phyloP scores from a whole-genome alignment of 2,329 filamentous ascomycete genomes.

The Clarireedia sp. region DNA sequence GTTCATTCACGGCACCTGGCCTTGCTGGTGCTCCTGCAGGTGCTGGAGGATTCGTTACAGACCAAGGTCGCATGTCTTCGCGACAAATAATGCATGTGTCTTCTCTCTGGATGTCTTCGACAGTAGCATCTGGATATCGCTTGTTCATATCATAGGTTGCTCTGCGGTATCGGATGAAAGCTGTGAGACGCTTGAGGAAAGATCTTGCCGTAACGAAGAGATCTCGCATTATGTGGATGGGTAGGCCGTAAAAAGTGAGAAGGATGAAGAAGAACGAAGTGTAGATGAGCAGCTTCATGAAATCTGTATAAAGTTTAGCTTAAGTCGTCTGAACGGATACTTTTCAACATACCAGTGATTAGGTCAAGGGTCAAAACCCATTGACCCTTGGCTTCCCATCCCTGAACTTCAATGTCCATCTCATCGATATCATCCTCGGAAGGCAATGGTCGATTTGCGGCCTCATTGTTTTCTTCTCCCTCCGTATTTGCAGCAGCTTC shows the following conservation, averaged over 20 bases:
- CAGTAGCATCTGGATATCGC: slow-evolving; percentile 80
- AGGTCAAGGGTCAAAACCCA: slow-evolving; percentile 88
- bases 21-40: slow-evolving; percentile 27
- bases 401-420: slow-evolving; percentile 88
- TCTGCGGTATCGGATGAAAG: slow-evolving; percentile 82
- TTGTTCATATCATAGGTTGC: slow-evolving; percentile 91
- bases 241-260: slow-evolving; percentile 86
- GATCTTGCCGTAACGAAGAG: slow-evolving; percentile 90
- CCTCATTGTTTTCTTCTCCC: slow-evolving; percentile 19
- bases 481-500: slow-evolving; percentile 31
- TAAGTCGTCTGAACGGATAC: not conserved
- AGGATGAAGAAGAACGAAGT: slow-evolving; percentile 88
- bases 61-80: slow-evolving; percentile 87
- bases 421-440: slow-evolving; percentile 75
- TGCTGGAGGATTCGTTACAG: slow-evolving; percentile 38
- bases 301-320: slow-evolving; percentile 48
- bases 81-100: slow-evolving; percentile 97
- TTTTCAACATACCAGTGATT: slow-evolving; percentile 53
- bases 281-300: slow-evolving; percentile 85
- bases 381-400: slow-evolving; percentile 93
- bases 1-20: slow-evolving; percentile 57
- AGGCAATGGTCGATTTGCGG: slow-evolving; percentile 41
- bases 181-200: slow-evolving; percentile 81
- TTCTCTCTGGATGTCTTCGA: slow-evolving; percentile 75
- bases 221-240: slow-evolving; percentile 94